A percentile compares a stretch with the other conserved stretches of the same genome.
Evolutionary conservation across 164 flowering plant species (phyloP).

Genomic region (Dillenia suffruticosa): DNA sequence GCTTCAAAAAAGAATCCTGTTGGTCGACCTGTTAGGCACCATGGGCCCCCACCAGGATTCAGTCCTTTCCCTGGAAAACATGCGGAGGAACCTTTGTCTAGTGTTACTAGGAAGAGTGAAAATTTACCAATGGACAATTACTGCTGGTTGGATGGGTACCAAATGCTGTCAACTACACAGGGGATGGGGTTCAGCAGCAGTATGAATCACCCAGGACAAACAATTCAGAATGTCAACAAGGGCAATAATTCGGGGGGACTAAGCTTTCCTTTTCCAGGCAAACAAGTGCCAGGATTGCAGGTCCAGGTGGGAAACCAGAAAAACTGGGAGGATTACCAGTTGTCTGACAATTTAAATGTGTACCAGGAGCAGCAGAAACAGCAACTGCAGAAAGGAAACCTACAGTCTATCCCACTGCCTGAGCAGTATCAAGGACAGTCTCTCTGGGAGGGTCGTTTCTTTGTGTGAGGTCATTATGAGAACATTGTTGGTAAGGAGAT

Average conservation of each 20-base stretch:
- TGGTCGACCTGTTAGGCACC: constrained; percentile 74
- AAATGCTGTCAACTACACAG: constrained; percentile 37
- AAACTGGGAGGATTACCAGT: constrained; percentile 42
- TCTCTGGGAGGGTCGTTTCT: constrained; percentile 61
- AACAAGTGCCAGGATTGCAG: constrained; percentile 53
- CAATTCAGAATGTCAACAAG: constrained; percentile 19
- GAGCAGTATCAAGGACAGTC: constrained; percentile 80
- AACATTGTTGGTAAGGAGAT: constrained; percentile 34
- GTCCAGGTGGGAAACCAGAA: constrained; percentile 40
- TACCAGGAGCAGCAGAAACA: constrained; percentile 41
- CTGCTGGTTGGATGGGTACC: constrained; percentile 91
- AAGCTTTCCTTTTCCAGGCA: constrained; percentile 85
- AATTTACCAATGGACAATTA: constrained; percentile 61
- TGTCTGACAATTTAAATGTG: constrained; percentile 38
- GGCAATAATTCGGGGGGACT: constrained; percentile 38
- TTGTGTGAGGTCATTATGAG: constrained; percentile 60
- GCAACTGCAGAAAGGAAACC: constrained; percentile 46
- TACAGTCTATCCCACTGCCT: constrained; percentile 37
- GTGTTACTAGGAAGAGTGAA: constrained; percentile 28
- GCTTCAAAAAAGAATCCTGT: constrained; percentile 58
- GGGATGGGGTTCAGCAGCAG: constrained; percentile 27
- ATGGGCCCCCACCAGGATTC: constrained; percentile 96
- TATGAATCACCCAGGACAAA: constrained; percentile 18
- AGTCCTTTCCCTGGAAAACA: constrained; percentile 46
- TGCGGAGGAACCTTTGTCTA: constrained; percentile 27